Evolutionary conservation across 2,329 filamentous ascomycete genomes (phyloP).

Genomic region (Fusarium haematococcum): DNA sequence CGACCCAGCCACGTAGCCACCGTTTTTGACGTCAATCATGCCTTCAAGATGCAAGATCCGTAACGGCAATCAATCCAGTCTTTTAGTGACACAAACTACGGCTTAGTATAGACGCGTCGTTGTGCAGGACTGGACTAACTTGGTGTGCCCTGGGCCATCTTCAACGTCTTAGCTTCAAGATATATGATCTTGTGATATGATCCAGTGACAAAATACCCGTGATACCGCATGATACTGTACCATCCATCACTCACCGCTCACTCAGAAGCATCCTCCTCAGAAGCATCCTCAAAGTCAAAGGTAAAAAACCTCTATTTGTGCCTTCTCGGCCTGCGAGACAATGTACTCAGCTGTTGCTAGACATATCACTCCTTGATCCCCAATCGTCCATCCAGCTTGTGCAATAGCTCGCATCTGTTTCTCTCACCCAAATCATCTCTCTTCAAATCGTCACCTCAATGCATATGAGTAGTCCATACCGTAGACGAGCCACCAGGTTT

Average conservation of each 20-base stretch:
- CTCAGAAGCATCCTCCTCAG: not conserved
- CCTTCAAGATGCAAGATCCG: not conserved
- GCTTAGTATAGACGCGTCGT: slow-evolving; percentile 14
- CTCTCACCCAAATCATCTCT: slow-evolving; percentile 29
- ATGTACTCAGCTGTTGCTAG: slow-evolving; percentile 33
- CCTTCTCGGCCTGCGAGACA: slow-evolving; percentile 35
- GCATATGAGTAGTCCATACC: slow-evolving; percentile 13
- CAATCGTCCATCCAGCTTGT: slow-evolving; percentile 26
- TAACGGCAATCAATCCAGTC: slow-evolving; percentile 1
- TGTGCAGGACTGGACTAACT: slow-evolving; percentile 17
- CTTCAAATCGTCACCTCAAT: slow-evolving; percentile 21
- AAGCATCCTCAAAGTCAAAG: not conserved
- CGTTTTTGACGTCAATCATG: slow-evolving; percentile 19
- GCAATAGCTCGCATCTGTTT: slow-evolving; percentile 30
- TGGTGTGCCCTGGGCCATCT: not conserved
- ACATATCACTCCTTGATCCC: slow-evolving; percentile 33
- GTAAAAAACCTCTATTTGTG: slow-evolving; percentile 27
- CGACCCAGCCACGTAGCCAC: slow-evolving; percentile 32
- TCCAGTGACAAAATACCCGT: not conserved
- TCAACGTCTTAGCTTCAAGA: slow-evolving; percentile 14
- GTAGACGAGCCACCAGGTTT: slow-evolving; percentile 43
- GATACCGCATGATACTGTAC: slow-evolving; percentile 17
- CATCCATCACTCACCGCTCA: slow-evolving; percentile 32
- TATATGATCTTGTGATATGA: not conserved
- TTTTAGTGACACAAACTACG: slow-evolving; percentile 7